Percentiles rank a stretch among this genome's conserved stretches.
Evolutionary conservation across 305 asterid genomes (phyloP).

Genomic region (Solanum aculeatissimum): DNA sequence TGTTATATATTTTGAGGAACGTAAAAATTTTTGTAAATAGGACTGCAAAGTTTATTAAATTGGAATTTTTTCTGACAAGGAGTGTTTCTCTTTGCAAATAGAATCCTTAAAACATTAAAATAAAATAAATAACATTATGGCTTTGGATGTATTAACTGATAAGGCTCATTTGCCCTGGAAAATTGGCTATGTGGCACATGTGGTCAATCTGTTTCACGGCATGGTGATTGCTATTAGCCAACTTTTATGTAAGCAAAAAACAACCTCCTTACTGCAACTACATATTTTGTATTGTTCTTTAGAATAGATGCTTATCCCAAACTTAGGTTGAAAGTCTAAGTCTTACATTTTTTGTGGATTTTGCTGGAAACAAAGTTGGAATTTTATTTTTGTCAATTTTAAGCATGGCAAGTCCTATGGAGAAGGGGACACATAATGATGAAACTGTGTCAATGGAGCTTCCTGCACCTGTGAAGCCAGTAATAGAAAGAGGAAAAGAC

Average conservation of each 20-base stretch:
- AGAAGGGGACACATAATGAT: background rate
- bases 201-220: background rate
- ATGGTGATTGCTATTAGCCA: background rate
- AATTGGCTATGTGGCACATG: background rate
- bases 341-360: background rate
- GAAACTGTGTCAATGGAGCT: slow-evolving; percentile 43
- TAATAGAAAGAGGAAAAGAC: too few species aligned
- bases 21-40: too few species aligned
- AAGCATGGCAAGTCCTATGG: slow-evolving; percentile 29
- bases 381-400: background rate
- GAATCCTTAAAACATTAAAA: too few species aligned
- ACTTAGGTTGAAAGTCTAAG: background rate
- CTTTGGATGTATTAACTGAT: background rate
- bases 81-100: too few species aligned
- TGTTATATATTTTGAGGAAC: too few species aligned
- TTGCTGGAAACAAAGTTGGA: background rate
- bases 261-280: background rate
- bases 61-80: too few species aligned
- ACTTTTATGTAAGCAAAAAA: background rate
- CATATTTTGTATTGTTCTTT: too few species aligned
- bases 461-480: slow-evolving; percentile 21
- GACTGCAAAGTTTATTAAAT: too few species aligned
- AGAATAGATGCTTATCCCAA: background rate
- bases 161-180: background rate
- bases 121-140: background rate